phyloP scores from a whole-genome alignment of 768 basidiomycete species.

The Cystobasidium tubakii region DNA sequence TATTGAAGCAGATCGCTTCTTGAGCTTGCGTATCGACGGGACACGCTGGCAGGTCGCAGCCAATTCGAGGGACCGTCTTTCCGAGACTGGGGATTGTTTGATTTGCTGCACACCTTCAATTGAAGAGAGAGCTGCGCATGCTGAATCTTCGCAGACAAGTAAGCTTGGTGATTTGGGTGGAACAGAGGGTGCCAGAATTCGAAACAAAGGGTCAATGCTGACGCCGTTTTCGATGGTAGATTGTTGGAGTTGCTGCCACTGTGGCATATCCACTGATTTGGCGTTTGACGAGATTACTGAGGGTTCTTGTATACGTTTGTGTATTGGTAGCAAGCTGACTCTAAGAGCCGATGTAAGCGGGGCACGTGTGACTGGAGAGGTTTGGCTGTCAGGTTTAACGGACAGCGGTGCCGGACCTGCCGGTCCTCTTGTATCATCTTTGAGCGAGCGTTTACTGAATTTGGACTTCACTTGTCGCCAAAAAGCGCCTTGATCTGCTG shows the following conservation, averaged over 20 bases:
- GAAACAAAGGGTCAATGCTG: not conserved
- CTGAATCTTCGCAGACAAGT: not conserved
- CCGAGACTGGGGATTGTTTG: not conserved
- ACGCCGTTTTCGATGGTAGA: not conserved
- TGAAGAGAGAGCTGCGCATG: not conserved
- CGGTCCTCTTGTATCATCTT: not conserved
- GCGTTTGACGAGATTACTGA: too few species aligned
- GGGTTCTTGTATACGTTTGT: too few species aligned
- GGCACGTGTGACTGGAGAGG: not conserved
- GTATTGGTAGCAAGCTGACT: not conserved
- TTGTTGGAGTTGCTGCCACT: too few species aligned
- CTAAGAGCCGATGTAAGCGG: not conserved
- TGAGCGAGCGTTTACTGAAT: not conserved
- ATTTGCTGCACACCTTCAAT: not conserved
- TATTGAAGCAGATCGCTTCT: not conserved
- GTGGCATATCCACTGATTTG: too few species aligned
- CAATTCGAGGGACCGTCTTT: not conserved
- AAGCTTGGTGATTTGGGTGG: not conserved
- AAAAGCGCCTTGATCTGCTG: not conserved
- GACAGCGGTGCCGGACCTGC: not conserved
- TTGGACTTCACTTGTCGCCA: conserved; percentile 2
- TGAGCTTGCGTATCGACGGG: not conserved
- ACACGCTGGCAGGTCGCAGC: not conserved
- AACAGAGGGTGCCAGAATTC: not conserved
- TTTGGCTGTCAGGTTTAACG: not conserved